phyloP scores from a whole-genome alignment of 345 rosid genomes.

The Sisymbrium altissimum region DNA sequence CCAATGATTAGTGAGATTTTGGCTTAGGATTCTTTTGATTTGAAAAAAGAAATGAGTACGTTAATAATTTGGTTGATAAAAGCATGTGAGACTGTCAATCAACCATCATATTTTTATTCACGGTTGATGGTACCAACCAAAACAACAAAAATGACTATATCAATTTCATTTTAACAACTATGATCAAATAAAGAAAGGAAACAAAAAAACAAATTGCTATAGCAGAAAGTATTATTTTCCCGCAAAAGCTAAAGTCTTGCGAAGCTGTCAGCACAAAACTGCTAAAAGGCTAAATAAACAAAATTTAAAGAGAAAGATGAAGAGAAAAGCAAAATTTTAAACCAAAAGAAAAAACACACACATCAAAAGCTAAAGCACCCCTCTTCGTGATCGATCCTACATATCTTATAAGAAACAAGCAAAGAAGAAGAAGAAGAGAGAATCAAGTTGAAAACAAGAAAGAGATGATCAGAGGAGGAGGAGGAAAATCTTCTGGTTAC shows the following conservation, averaged over 20 bases:
- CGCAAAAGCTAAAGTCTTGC: conserved; percentile 22
- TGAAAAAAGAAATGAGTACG: not conserved
- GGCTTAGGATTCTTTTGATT: not conserved
- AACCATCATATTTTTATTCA: not conserved
- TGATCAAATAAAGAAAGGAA: not conserved
- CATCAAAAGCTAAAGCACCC: conserved; percentile 10
- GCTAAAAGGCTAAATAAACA: conserved; percentile 18
- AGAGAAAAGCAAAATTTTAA: conserved; percentile 13
- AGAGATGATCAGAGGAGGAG: conserved; percentile 63
- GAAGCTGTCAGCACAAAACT: conserved; percentile 20
- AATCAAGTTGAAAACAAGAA: not conserved
- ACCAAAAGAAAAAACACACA: not conserved
- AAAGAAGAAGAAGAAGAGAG: conserved; percentile 7
- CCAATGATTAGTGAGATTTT: not conserved
- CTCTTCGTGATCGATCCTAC: conserved; percentile 14
- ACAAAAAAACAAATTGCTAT: not conserved
- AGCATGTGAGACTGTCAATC: conserved; percentile 1
- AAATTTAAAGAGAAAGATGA: not conserved
- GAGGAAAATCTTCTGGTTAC: conserved; percentile 52
- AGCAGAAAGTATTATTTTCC: conserved; percentile 12
- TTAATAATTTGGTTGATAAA: not conserved
- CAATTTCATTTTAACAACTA: not conserved
- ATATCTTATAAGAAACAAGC: conserved; percentile 21
- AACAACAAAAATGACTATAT: conserved; percentile 8
- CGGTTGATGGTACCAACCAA: conserved; percentile 15